Percentiles rank a stretch among this genome's conserved stretches.
phyloP scores from a whole-genome alignment of 2,329 filamentous ascomycete species.

The Sclerotinia trifoliorum region DNA sequence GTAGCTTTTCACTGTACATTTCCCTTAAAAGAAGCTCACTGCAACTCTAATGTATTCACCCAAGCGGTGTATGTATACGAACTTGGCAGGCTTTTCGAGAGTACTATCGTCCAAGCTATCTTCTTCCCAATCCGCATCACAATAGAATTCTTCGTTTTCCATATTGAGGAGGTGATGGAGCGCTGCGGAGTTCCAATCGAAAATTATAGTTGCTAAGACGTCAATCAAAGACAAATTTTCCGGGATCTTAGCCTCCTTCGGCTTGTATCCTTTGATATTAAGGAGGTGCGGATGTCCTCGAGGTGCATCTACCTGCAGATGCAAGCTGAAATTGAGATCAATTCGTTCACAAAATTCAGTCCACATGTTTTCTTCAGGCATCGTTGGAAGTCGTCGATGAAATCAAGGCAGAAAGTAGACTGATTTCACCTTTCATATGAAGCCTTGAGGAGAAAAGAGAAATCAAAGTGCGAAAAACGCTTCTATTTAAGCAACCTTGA shows the following conservation, averaged over 20 bases:
- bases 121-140: not conserved
- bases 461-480: not conserved
- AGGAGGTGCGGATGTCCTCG: not conserved
- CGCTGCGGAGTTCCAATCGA: not conserved
- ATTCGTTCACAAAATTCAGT: not conserved
- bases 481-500: not conserved
- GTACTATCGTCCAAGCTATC: accelerated
- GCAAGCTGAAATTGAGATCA: not conserved
- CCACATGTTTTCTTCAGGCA: not conserved
- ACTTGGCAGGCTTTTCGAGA: not conserved
- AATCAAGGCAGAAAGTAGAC: not conserved
- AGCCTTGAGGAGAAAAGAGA: not conserved
- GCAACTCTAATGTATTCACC: not conserved
- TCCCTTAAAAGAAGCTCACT: not conserved
- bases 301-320: not conserved
- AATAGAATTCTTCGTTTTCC: not conserved
- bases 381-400: not conserved
- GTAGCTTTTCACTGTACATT: not conserved
- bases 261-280: not conserved
- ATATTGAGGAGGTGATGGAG: not conserved
- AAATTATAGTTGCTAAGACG: not conserved
- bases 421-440: not conserved
- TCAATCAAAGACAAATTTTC: not conserved
- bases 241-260: not conserved
- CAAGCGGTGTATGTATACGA: not conserved